phyloP scores from a whole-genome alignment of 2,329 filamentous ascomycete genomes.

The Scedosporium apiospermum region DNA sequence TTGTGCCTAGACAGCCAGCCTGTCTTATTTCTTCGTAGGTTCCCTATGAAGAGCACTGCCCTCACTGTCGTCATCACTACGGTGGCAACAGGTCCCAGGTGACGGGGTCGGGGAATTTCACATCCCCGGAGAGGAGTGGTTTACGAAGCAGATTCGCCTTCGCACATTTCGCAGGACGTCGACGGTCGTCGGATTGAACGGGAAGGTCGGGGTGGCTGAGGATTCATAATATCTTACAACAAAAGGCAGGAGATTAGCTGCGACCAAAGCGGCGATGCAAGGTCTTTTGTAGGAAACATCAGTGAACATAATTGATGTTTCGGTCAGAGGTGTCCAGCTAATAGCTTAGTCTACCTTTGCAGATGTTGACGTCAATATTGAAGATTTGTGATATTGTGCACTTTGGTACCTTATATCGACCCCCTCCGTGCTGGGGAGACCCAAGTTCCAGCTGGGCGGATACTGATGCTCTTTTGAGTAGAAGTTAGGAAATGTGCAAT shows the following conservation, averaged over 20 bases:
- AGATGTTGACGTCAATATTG: too few species aligned
- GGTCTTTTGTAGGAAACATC: too few species aligned
- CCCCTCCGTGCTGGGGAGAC: too few species aligned
- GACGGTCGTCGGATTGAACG: neutral
- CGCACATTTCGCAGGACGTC: neutral
- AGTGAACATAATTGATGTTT: too few species aligned
- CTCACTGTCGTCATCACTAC: neutral
- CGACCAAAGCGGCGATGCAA: neutral
- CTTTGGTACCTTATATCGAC: too few species aligned
- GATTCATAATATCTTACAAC: neutral
- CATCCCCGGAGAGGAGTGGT: neutral
- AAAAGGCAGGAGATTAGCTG: neutral
- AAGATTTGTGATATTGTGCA: too few species aligned
- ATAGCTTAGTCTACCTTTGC: too few species aligned
- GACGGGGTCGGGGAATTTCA: neutral
- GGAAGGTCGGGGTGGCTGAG: neutral
- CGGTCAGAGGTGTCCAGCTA: too few species aligned
- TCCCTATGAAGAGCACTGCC: neutral
- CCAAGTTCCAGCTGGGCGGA: too few species aligned
- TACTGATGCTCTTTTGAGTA: too few species aligned
- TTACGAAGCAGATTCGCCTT: neutral
- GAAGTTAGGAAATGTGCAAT: too few species aligned
- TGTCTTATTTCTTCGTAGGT: neutral
- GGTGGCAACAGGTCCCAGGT: neutral
- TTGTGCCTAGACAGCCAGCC: neutral